Percentiles rank a stretch among this genome's conserved stretches.
Evolutionary conservation across 768 basidiomycete genomes (phyloP).

Genomic region (Porphyrellus cyaneotinctus): DNA sequence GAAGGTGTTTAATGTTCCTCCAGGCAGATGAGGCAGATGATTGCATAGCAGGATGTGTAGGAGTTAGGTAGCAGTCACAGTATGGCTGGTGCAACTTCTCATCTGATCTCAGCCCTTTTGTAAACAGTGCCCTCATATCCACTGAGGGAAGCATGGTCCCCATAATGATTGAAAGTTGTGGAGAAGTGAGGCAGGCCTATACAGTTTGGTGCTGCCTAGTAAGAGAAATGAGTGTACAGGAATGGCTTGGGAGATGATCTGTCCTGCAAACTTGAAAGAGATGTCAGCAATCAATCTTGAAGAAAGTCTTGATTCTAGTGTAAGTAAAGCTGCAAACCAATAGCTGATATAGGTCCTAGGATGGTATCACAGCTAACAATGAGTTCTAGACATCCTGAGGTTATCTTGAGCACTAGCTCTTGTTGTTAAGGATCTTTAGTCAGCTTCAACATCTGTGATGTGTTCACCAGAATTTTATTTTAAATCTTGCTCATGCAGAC

Average conservation of each 20-base stretch:
- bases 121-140: conserved; percentile 66
- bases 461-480: conserved; percentile 78
- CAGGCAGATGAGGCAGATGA: no score
- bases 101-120: conserved; percentile 84
- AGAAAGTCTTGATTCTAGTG: conserved; percentile 81
- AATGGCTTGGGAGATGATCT: conserved; percentile 71
- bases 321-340: conserved; percentile 64
- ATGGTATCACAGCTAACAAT: conserved; percentile 57
- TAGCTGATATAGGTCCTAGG: conserved; percentile 45
- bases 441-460: conserved; percentile 73
- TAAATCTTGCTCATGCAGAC: conserved; percentile 47
- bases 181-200: conserved; percentile 72
- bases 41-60: no score
- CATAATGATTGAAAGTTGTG: conserved; percentile 64
- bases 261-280: conserved; percentile 73
- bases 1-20: no score
- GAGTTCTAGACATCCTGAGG: conserved; percentile 82
- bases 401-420: conserved; percentile 75
- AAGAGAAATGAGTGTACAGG: conserved; percentile 63
- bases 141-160: conserved; percentile 77
- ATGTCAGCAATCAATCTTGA: conserved; percentile 92
- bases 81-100: no score
- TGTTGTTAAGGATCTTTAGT: conserved; percentile 86
- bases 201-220: conserved; percentile 39
- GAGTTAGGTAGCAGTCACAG: no score